Conservation (phyloP, 2,329 filamentous ascomycete genomes). For the Neoascochyta sp. region DNA sequence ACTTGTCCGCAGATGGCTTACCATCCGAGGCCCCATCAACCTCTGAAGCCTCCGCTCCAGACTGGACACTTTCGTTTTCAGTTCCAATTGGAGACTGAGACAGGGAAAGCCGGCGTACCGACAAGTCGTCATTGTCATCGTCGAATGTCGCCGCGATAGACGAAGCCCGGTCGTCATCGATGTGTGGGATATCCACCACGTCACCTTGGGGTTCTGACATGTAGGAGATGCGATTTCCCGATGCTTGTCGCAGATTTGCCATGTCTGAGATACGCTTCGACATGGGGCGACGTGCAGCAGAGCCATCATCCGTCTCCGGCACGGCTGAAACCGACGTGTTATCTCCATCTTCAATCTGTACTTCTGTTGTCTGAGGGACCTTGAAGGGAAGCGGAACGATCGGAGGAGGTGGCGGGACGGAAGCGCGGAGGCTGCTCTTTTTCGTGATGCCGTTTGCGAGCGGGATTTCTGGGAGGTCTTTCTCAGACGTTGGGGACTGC, state of each 20-base stretch:
- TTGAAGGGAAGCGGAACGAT: conserved; percentile 65
- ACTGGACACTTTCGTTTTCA: conserved; percentile 6
- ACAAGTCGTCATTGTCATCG: conserved; percentile 50
- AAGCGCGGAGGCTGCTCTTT: conserved; percentile 23
- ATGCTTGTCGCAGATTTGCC: conserved; percentile 27
- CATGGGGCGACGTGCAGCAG: conserved; percentile 18
- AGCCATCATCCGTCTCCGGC: conserved; percentile 20
- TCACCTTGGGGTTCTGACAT: conserved; percentile 37
- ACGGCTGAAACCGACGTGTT: conserved; percentile 57
- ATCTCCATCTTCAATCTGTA: conserved; percentile 47
- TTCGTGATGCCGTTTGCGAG: conserved; percentile 3
- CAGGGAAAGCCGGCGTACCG: conserved; percentile 29
- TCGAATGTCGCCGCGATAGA: conserved; percentile 56
- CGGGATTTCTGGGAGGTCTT: conserved; percentile 5
- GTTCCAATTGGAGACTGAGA: conserved; percentile 22
- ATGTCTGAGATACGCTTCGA: conserved; percentile 37
- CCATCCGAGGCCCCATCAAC: background rate
- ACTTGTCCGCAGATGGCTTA: background rate
- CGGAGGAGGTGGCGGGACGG: conserved; percentile 47
- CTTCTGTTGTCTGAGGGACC: conserved; percentile 50
- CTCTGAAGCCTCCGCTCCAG: conserved; percentile 1
- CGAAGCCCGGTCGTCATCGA: conserved; percentile 44
- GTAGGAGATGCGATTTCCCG: conserved; percentile 14
- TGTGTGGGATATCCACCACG: conserved; percentile 27
- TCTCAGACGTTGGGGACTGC: conserved; percentile 1